Evolutionary conservation across 176 grass and related monocot species (phyloP), one percentile per base, ranked within the genome.

Genomic region (Hordeum marinum): DNA sequence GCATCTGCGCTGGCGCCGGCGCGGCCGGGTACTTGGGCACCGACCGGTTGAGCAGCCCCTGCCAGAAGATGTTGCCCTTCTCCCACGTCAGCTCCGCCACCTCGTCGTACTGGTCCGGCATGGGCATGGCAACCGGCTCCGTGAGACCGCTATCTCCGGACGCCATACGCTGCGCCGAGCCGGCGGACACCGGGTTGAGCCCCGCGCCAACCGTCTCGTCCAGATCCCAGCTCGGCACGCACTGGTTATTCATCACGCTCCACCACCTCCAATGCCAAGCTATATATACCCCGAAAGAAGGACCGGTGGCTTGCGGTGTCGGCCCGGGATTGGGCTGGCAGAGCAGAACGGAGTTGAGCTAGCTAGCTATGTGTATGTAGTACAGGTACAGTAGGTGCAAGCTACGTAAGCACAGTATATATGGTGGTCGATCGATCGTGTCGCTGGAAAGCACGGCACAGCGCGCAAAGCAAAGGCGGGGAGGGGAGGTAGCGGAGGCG

Each of bases 61-160:
- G 96, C 32, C 88, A 86, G 10, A 79, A 92, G 77, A 99, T 91
- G 88, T 82, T 91, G 17, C 97, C 92, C 86, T 99, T 94, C 76
- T 92, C 82, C 91, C 94, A 99, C 37, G 90, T 94, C 54, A 96
- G 84, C 90, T 99, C 97, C 14, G 94, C 91, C 31, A 99, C 84
- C 40, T 99, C 94, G 43, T 92, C 90, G 75, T 86, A 84, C 87
- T 87, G 84, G 74, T 68, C 84, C 72, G 91, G 58, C 82, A 69
- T 73, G 17, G 81, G 83, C 78, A 83, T 74, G 13, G 54, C 77
- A 2, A 54, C 23, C 2, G 86, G 91, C 6, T 41, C 60, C 42
- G 48, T n/a, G 12, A 82, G 46, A 7, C 72, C 60, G 4, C 21
- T 17, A 4, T 8, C 55, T 11, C 13, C 57, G 3, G 76, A 20